Evolutionary conservation across 2,329 filamentous ascomycete species (phyloP), one percentile per base, ranked within the genome.

Genomic region (Rachicladosporium sp.): DNA sequence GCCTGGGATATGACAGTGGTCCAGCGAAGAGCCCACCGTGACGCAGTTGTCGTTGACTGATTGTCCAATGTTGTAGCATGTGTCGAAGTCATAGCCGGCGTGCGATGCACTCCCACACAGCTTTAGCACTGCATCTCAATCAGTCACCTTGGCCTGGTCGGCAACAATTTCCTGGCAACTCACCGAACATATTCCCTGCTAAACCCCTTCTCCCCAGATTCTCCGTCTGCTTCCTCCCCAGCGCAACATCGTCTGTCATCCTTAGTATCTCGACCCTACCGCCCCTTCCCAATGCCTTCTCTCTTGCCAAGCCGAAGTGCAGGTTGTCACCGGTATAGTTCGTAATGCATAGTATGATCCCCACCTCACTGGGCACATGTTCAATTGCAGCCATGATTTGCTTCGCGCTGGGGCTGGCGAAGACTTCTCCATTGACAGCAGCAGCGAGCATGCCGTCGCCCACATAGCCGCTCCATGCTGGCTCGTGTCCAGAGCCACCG

Each of bases 1-100:
- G 8, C 68, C 69, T 3, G 68, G 68, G 2, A 72, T 68, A 47
- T 71, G 67, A 47, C 68, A 71, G 48, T 70, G 67, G 47, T 71
- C 67, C n/a, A 72, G 46, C 35, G 64, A 67, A 7, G 67, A 65
- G 1, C 67, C 69, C 38, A 71, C 68, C 2, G 67, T 69, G 4
- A 69, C 67, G 11, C 69, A 51, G 31, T 67, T 59, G 10, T 50
- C 56, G 44, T 66, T 66, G 3, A 63, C 63, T 9, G 63, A 45
- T 29, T 62, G 55, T 8, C 65, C 66, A 42, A 69, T 61, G 43
- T 62, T 57, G 40, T 65, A 51, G 40, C 61, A 64, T 43, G 58
- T 53, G 37, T 68, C 65, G 36, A 68, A 68, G 3, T 51, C 53
- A 62, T 66, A 8, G 55, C 60, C 60, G 13, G 61, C 58, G 29